phyloP scores from a whole-genome alignment of 2,329 filamentous ascomycete species.

The Fusarium musae region DNA sequence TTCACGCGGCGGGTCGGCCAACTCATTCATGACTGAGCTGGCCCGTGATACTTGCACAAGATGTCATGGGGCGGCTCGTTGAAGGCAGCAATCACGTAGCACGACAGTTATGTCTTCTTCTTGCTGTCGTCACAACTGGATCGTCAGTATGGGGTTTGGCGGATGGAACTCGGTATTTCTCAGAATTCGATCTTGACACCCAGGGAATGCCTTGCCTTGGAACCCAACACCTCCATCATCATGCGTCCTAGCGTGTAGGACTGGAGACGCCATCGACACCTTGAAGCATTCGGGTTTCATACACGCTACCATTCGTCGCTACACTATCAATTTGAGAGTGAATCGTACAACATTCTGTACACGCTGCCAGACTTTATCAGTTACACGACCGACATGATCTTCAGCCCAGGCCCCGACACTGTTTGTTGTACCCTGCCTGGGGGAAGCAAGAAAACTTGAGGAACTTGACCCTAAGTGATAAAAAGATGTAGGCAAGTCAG shows the following conservation, averaged over 20 bases:
- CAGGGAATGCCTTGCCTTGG: conserved; percentile 5
- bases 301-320: conserved; percentile 4
- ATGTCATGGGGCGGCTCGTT: background rate
- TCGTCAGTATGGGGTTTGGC: background rate
- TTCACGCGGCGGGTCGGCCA: conserved; percentile 24
- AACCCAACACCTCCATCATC: background rate
- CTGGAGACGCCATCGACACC: conserved; percentile 9
- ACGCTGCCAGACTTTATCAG: background rate
- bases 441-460: background rate
- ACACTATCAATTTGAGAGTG: background rate
- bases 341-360: conserved; percentile 1
- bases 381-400: conserved; percentile 18
- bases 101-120: background rate
- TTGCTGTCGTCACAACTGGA: background rate
- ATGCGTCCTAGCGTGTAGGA: conserved; percentile 3
- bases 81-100: background rate
- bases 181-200: background rate
- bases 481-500: background rate
- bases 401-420: conserved; percentile 3
- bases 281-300: conserved; percentile 1
- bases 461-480: background rate
- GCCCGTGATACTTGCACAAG: background rate
- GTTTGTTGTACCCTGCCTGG: conserved; percentile 3
- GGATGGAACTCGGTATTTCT: background rate
- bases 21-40: conserved; percentile 34